phyloP scores from a whole-genome alignment of 108 stramenopile species.

The Thalassiosira profunda region DNA sequence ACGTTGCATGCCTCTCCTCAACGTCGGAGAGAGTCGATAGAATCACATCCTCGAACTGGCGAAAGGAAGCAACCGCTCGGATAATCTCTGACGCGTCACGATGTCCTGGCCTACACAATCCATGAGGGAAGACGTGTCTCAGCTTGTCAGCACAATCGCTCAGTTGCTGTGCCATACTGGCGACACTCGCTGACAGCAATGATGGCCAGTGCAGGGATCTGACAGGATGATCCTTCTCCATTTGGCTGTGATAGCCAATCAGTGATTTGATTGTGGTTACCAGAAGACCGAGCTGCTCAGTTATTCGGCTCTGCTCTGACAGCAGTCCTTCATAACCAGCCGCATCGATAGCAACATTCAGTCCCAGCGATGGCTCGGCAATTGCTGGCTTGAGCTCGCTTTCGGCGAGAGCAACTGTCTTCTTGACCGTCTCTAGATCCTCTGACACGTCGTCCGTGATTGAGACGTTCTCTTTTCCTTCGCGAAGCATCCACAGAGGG shows the following conservation, averaged over 20 bases:
- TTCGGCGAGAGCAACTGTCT: slow-evolving; percentile 5
- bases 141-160: slow-evolving; percentile 11
- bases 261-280: slow-evolving; percentile 16
- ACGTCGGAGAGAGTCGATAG: slow-evolving; percentile 8
- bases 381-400: slow-evolving; percentile 7
- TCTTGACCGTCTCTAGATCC: background rate
- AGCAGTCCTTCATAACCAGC: slow-evolving; percentile 9
- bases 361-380: slow-evolving; percentile 11
- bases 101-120: slow-evolving; percentile 10
- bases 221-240: slow-evolving; percentile 11
- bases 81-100: slow-evolving; percentile 8
- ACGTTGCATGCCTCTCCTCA: slow-evolving; percentile 12
- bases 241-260: slow-evolving; percentile 1
- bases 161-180: slow-evolving; percentile 9
- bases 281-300: slow-evolving; percentile 12
- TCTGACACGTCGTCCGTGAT: background rate
- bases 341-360: background rate
- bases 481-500: slow-evolving; percentile 22
- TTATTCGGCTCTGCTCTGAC: background rate
- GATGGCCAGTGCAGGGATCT: slow-evolving; percentile 17
- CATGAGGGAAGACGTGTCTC: slow-evolving; percentile 21
- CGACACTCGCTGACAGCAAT: slow-evolving; percentile 8
- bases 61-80: slow-evolving; percentile 11
- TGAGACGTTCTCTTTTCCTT: slow-evolving; percentile 7
- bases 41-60: slow-evolving; percentile 14